Evolutionary conservation across 768 basidiomycete genomes (phyloP).

Genomic region (Xerocomellus dryophilus): DNA sequence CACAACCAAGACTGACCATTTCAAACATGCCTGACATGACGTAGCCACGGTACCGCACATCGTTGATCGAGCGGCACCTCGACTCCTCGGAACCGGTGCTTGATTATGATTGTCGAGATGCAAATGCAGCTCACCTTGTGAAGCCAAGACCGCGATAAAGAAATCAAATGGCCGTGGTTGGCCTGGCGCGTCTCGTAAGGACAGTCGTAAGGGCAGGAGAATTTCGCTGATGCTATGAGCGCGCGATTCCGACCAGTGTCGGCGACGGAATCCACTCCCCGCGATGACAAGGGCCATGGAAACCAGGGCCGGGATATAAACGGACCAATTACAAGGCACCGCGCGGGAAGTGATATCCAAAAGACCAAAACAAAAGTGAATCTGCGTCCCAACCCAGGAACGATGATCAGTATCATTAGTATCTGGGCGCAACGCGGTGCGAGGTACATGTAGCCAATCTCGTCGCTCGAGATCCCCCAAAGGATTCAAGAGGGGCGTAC

Average conservation of each 20-base stretch:
- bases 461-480: background rate
- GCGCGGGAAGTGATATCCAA: background rate
- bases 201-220: background rate
- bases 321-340: background rate
- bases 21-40: conserved; percentile 1
- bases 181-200: background rate
- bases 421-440: background rate
- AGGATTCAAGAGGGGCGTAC: background rate
- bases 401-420: background rate
- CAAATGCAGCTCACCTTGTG: background rate
- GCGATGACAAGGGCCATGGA: background rate
- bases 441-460: background rate
- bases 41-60: background rate
- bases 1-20: background rate
- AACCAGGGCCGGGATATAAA: background rate
- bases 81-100: background rate
- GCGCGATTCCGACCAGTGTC: background rate
- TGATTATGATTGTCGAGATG: background rate
- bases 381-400: background rate
- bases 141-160: background rate
- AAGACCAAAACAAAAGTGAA: background rate
- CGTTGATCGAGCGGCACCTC: background rate
- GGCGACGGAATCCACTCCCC: background rate
- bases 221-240: background rate
- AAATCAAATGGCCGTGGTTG: background rate